Percentiles rank a stretch among this genome's conserved stretches.
Conservation (phyloP, 768 basidiomycete species). For the Austroboletus festivus region DNA sequence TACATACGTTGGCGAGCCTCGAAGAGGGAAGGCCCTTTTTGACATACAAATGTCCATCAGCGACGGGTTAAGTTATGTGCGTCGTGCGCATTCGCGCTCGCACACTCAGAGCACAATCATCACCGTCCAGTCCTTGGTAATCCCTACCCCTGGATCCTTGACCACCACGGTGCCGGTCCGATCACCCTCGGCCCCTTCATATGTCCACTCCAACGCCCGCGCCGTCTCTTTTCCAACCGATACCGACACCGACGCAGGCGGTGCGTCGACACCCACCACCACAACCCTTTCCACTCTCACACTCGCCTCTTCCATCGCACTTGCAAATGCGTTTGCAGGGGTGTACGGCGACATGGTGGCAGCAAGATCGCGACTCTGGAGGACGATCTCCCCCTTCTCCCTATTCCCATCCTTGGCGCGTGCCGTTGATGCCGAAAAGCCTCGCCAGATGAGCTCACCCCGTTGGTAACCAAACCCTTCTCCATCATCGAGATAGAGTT, state of each 20-base stretch:
- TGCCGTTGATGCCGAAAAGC: slow-evolving; percentile 57
- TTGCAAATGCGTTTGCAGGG: slow-evolving; percentile 64
- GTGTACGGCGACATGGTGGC: slow-evolving; percentile 49
- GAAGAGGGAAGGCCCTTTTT: no score
- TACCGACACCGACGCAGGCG: slow-evolving; percentile 59
- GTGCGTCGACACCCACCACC: slow-evolving; percentile 63
- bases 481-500: slow-evolving; percentile 95
- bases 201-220: slow-evolving; percentile 65
- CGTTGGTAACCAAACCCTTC: slow-evolving; percentile 70
- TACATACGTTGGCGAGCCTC: no score
- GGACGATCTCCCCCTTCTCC: slow-evolving; percentile 36
- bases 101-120: slow-evolving; percentile 25
- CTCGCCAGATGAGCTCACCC: slow-evolving; percentile 84
- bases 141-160: slow-evolving; percentile 64
- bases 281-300: slow-evolving; percentile 84
- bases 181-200: slow-evolving; percentile 50
- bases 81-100: no score
- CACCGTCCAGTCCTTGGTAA: slow-evolving; percentile 67
- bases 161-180: slow-evolving; percentile 67
- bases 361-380: slow-evolving; percentile 53
- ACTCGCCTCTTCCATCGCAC: slow-evolving; percentile 43
- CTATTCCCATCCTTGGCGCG: slow-evolving; percentile 1
- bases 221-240: slow-evolving; percentile 36
- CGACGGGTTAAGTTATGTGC: no score
- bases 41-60: no score